phyloP scores from a whole-genome alignment of 371 early-diverging fungal species.

The Mucor irregularis region DNA sequence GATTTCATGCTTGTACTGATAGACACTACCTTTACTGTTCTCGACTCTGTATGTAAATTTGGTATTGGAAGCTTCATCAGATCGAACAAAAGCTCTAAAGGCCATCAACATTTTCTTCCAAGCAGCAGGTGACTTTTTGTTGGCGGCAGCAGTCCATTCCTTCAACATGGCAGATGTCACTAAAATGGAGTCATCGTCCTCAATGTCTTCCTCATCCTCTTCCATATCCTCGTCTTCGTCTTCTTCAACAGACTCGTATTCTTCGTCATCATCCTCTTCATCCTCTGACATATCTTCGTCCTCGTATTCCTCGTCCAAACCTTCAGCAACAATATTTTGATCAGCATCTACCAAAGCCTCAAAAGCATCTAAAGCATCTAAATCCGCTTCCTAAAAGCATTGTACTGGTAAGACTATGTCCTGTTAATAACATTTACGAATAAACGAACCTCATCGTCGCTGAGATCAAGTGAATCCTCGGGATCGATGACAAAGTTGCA shows the following conservation, averaged over 20 bases:
- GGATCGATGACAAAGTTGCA: conserved; percentile 37
- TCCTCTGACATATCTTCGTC: conserved; percentile 41
- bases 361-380: conserved; percentile 37
- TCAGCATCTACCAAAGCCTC: conserved; percentile 26
- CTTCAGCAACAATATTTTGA: conserved; percentile 27
- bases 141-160: conserved; percentile 37
- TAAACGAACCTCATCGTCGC: conserved; percentile 35
- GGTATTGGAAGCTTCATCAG: conserved; percentile 41
- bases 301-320: conserved; percentile 17
- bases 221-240: conserved; percentile 33
- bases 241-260: conserved; percentile 27
- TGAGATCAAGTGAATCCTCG: conserved; percentile 44
- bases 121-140: conserved; percentile 30
- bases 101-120: conserved; percentile 68
- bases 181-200: conserved; percentile 17
- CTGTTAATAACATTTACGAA: no score
- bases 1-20: no score
- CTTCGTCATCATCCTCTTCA: conserved; percentile 28
- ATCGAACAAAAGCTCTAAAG: conserved; percentile 77
- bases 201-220: conserved; percentile 27
- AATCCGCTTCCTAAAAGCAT: conserved; percentile 28
- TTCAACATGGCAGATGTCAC: conserved; percentile 42
- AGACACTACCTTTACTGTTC: conserved; percentile 53
- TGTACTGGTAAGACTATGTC: neutral
- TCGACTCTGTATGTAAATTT: conserved; percentile 66